phyloP scores from a whole-genome alignment of 176 grass and related monocot genomes.

The Melocanna baccifera region DNA sequence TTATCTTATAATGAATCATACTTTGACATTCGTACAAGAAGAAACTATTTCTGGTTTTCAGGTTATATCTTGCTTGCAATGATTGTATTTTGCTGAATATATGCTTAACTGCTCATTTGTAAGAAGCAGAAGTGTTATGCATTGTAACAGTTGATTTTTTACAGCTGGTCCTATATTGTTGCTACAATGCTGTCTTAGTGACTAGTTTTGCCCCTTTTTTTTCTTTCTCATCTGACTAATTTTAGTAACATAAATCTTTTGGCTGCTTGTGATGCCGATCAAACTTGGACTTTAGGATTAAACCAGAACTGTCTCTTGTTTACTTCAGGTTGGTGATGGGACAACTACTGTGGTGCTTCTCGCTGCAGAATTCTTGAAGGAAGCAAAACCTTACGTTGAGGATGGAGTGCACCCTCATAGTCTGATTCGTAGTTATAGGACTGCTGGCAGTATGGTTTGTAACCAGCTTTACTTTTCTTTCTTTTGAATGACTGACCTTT shows the following conservation, averaged over 20 bases:
- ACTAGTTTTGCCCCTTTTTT: not conserved
- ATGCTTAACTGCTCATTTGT: not conserved
- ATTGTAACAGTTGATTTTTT: not conserved
- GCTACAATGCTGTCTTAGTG: not conserved
- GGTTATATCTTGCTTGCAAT: not conserved
- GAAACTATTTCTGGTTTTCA: not conserved
- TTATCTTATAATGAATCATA: not conserved
- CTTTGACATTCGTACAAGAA: not conserved
- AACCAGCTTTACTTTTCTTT: not conserved
- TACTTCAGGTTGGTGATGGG: conserved; percentile 85
- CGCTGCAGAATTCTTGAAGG: conserved; percentile 85
- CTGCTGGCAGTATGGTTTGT: conserved; percentile 57
- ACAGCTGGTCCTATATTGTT: not conserved
- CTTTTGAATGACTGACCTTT: not conserved
- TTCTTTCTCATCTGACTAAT: not conserved
- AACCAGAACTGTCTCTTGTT: conserved; percentile 2
- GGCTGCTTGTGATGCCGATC: not conserved
- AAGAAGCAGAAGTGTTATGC: not conserved
- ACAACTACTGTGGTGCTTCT: conserved; percentile 99
- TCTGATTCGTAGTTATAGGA: conserved; percentile 85
- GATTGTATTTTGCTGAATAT: not conserved
- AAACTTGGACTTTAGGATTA: not conserved
- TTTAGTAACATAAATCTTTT: not conserved
- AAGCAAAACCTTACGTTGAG: conserved; percentile 96
- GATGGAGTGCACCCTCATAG: conserved; percentile 90